Evolutionary conservation across 495 filamentous ascomycete species (phyloP).

Genomic region (Articulospora tetracladia): DNA sequence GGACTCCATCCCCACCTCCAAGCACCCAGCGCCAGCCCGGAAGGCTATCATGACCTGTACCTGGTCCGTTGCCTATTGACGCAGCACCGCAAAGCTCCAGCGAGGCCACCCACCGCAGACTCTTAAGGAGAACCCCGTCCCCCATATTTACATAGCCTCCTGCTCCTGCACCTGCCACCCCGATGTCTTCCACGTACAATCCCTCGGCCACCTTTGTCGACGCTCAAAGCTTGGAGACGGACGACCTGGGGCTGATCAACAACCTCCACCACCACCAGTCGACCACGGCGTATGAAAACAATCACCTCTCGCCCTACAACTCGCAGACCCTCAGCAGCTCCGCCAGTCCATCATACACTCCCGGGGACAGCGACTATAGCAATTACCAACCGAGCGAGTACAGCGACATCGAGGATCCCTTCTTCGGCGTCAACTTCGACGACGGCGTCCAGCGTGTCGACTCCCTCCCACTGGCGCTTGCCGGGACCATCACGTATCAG

Average conservation of each 20-base stretch:
- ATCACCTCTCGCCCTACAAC: slow-evolving; percentile 22
- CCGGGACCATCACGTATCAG: neutral
- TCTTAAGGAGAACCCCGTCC: slow-evolving; percentile 10
- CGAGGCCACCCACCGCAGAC: slow-evolving; percentile 9
- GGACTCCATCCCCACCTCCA: neutral
- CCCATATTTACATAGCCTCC: slow-evolving; percentile 25
- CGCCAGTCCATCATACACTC: slow-evolving; percentile 24
- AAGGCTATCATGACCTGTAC: slow-evolving; percentile 26
- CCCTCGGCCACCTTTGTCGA: slow-evolving; percentile 19
- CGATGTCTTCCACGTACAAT: slow-evolving; percentile 26
- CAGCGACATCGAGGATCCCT: slow-evolving; percentile 23
- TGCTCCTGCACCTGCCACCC: slow-evolving; percentile 11
- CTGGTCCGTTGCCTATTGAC: slow-evolving; percentile 18
- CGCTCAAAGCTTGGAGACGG: slow-evolving; percentile 17
- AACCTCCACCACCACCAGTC: slow-evolving; percentile 1
- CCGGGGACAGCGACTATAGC: slow-evolving; percentile 25
- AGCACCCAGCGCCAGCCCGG: neutral
- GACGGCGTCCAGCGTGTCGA: slow-evolving; percentile 17
- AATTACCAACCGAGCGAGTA: slow-evolving; percentile 23
- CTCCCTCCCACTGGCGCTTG: slow-evolving; percentile 12
- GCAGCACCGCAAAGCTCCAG: slow-evolving; percentile 8
- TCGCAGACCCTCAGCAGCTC: slow-evolving; percentile 24
- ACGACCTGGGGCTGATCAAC: slow-evolving; percentile 15
- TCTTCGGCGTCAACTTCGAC: slow-evolving; percentile 29
- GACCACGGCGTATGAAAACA: slow-evolving; percentile 2